Evolutionary conservation across 2,329 filamentous ascomycete genomes (phyloP).

Genomic region (Rhynchosporium secalis): DNA sequence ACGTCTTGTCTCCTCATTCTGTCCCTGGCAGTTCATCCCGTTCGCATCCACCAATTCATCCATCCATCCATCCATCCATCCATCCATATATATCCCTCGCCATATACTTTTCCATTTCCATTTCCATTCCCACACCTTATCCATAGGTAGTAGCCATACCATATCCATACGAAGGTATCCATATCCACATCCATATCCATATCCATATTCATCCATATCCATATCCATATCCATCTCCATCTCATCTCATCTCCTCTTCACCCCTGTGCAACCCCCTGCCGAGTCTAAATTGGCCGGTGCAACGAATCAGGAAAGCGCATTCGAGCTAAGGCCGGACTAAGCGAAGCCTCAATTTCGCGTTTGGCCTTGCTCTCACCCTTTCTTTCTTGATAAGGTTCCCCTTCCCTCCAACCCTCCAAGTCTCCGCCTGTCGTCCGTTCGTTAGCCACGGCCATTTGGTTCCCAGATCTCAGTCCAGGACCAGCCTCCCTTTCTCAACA

Average conservation of each 20-base stretch:
- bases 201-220: too few species aligned
- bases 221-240: too few species aligned
- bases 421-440: background rate
- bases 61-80: too few species aligned
- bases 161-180: too few species aligned
- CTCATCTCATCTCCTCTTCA: background rate
- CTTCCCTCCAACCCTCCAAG: background rate
- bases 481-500: conserved; percentile 21
- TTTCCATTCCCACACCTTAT: too few species aligned
- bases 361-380: background rate
- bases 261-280: conserved; percentile 3
- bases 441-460: conserved; percentile 20
- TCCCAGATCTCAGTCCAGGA: conserved; percentile 25
- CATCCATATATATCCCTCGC: too few species aligned
- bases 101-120: too few species aligned
- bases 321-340: background rate
- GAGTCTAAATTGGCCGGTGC: background rate
- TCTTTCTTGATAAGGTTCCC: background rate
- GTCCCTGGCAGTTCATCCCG: background rate
- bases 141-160: too few species aligned
- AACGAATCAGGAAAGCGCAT: conserved; percentile 1
- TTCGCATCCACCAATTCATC: too few species aligned
- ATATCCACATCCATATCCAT: too few species aligned
- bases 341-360: conserved; percentile 6
- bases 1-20: background rate